These are phyloP conservation scores for Filobasidium uniguttulatum DNA, from an alignment of 1,284 basidiomycete genomes.

Conservation along the genomic window DNA sequence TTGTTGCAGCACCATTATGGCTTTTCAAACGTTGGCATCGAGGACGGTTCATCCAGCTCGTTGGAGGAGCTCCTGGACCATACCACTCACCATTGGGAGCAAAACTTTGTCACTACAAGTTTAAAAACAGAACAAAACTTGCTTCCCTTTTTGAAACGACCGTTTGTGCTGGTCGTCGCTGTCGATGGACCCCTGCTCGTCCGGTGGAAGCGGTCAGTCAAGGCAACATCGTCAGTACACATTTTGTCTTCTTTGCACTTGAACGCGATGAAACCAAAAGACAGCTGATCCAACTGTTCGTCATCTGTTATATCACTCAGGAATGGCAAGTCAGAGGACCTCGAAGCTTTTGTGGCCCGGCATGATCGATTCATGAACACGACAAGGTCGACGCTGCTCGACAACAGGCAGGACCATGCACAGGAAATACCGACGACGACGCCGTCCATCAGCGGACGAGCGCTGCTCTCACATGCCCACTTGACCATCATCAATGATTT, in stretches of 20 bases:
- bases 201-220: slow-evolving; percentile 39
- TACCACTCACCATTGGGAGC: slow-evolving; percentile 69
- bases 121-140: slow-evolving; percentile 45
- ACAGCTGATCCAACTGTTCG: no score
- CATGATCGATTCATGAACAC: slow-evolving; percentile 41
- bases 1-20: slow-evolving; percentile 49
- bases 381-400: neutral
- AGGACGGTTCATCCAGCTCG: slow-evolving; percentile 36
- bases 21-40: slow-evolving; percentile 36
- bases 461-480: slow-evolving; percentile 38
- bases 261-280: neutral
- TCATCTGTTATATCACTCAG: neutral
- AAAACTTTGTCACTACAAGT: slow-evolving; percentile 67
- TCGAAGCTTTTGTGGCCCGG: slow-evolving; percentile 53
- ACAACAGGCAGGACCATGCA: slow-evolving; percentile 6
- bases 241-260: no score
- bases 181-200: slow-evolving; percentile 69
- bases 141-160: slow-evolving; percentile 63
- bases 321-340: slow-evolving; percentile 32
- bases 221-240: slow-evolving; percentile 1
- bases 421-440: slow-evolving; percentile 13
- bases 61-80: slow-evolving; percentile 52
- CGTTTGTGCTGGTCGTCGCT: slow-evolving; percentile 74
- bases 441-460: slow-evolving; percentile 7
- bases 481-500: slow-evolving; percentile 63